Evolutionary conservation across 2,329 filamentous ascomycete genomes (phyloP).

Genomic region (Monosporascus sp.): DNA sequence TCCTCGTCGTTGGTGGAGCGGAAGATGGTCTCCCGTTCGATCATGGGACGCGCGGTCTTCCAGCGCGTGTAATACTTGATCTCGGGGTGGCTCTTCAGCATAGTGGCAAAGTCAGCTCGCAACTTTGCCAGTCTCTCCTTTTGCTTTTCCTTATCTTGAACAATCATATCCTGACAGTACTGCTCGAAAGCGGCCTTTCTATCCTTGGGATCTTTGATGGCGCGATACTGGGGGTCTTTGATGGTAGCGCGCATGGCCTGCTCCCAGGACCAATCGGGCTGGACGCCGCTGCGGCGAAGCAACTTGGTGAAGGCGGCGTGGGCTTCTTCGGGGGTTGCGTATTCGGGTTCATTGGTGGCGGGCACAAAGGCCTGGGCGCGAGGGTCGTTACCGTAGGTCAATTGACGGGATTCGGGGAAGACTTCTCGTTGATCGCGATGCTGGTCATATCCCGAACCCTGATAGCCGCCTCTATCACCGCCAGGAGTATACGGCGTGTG

Average conservation of each 20-base stretch:
- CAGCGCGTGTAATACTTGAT: constrained; percentile 96
- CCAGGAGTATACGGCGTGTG: constrained; percentile 39
- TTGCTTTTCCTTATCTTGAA: constrained; percentile 90
- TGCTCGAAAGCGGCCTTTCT: constrained; percentile 90
- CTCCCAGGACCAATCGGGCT: constrained; percentile 90
- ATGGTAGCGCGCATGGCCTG: constrained; percentile 81
- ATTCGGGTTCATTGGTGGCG: constrained; percentile 69
- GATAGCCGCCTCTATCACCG: constrained; percentile 26
- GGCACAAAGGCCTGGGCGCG: constrained; percentile 56
- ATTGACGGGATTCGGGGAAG: constrained; percentile 51
- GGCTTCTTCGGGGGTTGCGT: constrained; percentile 75
- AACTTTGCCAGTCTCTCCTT: constrained; percentile 91
- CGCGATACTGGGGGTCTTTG: constrained; percentile 87
- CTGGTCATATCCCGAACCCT: constrained; percentile 32
- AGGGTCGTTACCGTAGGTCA: constrained; percentile 51
- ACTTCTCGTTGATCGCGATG: constrained; percentile 28
- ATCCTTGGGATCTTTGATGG: constrained; percentile 87
- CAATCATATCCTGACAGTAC: constrained; percentile 82
- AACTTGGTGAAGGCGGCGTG: constrained; percentile 91
- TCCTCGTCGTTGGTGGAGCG: constrained; percentile 81
- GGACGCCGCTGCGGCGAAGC: constrained; percentile 76
- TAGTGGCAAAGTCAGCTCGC: constrained; percentile 87
- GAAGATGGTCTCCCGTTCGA: constrained; percentile 94
- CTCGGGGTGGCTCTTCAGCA: constrained; percentile 94
- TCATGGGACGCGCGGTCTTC: constrained; percentile 91